Percentiles rank a stretch among this genome's conserved stretches.
phyloP scores from a whole-genome alignment of 768 basidiomycete species.

The Leccinum uliginosum region DNA sequence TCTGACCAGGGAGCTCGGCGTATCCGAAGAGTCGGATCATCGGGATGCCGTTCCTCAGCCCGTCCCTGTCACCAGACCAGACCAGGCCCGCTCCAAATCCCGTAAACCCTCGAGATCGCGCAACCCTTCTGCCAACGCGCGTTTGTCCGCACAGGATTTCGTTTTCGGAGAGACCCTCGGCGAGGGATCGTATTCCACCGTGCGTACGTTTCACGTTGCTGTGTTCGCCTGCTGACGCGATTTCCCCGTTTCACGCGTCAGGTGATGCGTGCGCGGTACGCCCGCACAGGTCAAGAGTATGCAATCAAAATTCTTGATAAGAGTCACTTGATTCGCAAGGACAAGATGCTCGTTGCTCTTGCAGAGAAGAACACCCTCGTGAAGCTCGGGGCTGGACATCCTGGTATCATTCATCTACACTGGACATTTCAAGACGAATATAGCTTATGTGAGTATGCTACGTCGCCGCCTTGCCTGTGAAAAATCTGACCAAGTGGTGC shows the following conservation, averaged over 20 bases:
- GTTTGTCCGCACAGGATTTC: constrained; percentile 57
- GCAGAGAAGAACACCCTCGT: constrained; percentile 79
- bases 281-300: constrained; percentile 57
- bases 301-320: constrained; percentile 85
- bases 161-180: constrained; percentile 71
- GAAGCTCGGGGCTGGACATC: constrained; percentile 60
- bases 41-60: constrained; percentile 13
- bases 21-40: constrained; percentile 26
- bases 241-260: constrained; percentile 22
- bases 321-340: constrained; percentile 71
- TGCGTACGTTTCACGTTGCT: constrained; percentile 35
- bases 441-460: constrained; percentile 65
- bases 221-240: constrained; percentile 2
- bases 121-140: constrained; percentile 44
- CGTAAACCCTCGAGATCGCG: constrained; percentile 37
- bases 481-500: constrained; percentile 9
- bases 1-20: constrained; percentile 54
- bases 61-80: neutral
- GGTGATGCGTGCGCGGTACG: constrained; percentile 56
- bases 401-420: constrained; percentile 75
- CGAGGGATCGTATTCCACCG: constrained; percentile 80
- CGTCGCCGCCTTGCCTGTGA: neutral
- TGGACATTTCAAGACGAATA: constrained; percentile 85
- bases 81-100: constrained; percentile 37
- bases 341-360: constrained; percentile 72